Evolutionary conservation across 768 basidiomycete genomes (phyloP), one percentile per base, ranked within the genome.

Genomic region (Peribolospora kevripleyi): DNA sequence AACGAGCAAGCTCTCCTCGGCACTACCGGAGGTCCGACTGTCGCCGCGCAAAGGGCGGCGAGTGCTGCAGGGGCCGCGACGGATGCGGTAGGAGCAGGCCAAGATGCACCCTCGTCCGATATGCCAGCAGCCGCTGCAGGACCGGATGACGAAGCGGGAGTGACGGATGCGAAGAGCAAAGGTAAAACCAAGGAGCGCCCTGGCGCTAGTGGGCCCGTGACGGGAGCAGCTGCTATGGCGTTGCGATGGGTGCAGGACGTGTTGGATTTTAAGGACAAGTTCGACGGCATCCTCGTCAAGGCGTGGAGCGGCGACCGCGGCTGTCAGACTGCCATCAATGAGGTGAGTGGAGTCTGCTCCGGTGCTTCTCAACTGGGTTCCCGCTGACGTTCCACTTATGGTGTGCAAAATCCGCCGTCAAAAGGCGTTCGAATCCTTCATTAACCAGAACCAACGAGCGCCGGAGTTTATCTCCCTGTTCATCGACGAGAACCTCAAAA

Each of bases 401-500:
- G 59, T 25, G 25, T 25, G 1, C 25, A 25, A 25, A 25, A 25
- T 25, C 25, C 25, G 25, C 25, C 25, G 25, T 25, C 25, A 25
- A 25, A 25, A 98, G 91, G 88, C 88, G 0, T 97, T 95, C 64
- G 79, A 82, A 67, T 74, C 78, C 2, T 93, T 95, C 66, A 78
- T 97, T 65, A 95, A 97, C 68, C 68, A 72, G 25, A 86, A 93
- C 62, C 75, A 77, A 43, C 82, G 84, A 61, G 78, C 84, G 13
- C 80, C 93, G 6, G 93, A 98, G 64, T 97, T 79, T 65, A 84
- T 97, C 46, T 97, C 93, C 3, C 69, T 98, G 52, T 98, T 85
- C 68, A 88, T 98, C 57, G 93, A 98, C 63, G 90, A 97, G 57
- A 81, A 97, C 65, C 73, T 98, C 36, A 87, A 81, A 68, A 84